phyloP scores from a whole-genome alignment of 2,329 filamentous ascomycete genomes.

The Fusarium tricinctum region DNA sequence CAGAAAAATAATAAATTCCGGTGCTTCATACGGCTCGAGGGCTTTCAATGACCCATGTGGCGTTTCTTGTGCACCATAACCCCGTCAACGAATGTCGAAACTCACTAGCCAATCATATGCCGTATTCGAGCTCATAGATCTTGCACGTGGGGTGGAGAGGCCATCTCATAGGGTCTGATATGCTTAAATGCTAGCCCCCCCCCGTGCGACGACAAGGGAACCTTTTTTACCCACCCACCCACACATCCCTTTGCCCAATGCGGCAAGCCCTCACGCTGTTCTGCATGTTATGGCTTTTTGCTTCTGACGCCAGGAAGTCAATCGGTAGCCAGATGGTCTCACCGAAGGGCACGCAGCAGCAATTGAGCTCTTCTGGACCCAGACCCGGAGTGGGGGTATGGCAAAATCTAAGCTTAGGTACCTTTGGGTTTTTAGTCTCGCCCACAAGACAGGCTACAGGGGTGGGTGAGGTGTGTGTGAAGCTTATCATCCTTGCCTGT shows the following conservation, averaged over 20 bases:
- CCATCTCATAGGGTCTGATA: slow-evolving; percentile 36
- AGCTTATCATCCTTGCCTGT: neutral
- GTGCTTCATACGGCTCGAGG: no score
- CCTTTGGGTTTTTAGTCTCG: slow-evolving; percentile 14
- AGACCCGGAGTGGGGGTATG: slow-evolving; percentile 19
- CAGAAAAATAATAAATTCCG: no score
- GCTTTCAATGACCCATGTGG: slow-evolving; percentile 10
- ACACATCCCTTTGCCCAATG: slow-evolving; percentile 14
- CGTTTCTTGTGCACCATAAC: slow-evolving; percentile 1
- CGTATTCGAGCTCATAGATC: neutral
- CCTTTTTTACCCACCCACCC: no score
- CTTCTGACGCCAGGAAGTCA: neutral
- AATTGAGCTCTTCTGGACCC: slow-evolving; percentile 24
- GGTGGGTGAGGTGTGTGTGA: neutral
- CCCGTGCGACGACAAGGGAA: neutral
- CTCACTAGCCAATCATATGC: slow-evolving; percentile 3
- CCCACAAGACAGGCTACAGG: neutral
- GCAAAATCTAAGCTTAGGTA: slow-evolving; percentile 8
- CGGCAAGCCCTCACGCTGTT: slow-evolving; percentile 34
- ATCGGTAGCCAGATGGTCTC: slow-evolving; percentile 46
- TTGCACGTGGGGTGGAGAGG: slow-evolving; percentile 32
- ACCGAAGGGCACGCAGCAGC: slow-evolving; percentile 27
- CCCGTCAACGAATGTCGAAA: neutral
- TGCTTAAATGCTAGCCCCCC: slow-evolving; percentile 38
- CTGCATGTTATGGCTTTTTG: neutral